Conservation (phyloP, 2,329 filamentous ascomycete genomes). For the Akanthomyces dipterigenus region DNA sequence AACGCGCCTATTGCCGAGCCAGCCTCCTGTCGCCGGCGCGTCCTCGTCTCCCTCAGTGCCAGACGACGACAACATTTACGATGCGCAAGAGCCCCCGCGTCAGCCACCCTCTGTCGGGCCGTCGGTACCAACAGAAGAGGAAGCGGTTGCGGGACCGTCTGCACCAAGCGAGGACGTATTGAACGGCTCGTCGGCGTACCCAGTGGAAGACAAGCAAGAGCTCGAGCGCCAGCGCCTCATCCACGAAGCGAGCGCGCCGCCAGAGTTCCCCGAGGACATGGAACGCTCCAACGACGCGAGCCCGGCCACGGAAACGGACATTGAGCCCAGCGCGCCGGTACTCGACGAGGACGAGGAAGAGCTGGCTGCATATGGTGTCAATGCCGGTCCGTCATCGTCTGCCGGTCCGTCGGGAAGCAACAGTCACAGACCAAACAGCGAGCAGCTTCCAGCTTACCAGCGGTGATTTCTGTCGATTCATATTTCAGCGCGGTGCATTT, state of each 20-base stretch:
- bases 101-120: constrained; percentile 12
- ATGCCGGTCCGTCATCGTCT: constrained; percentile 18
- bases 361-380: constrained; percentile 28
- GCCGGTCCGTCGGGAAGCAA: background rate
- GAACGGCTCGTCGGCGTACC: constrained; percentile 17
- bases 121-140: constrained; percentile 14
- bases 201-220: constrained; percentile 71
- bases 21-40: constrained; percentile 45
- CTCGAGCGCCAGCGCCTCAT: constrained; percentile 61
- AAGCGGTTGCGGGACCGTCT: constrained; percentile 29
- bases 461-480: constrained; percentile 21
- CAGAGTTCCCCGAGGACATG: constrained; percentile 48
- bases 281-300: constrained; percentile 28
- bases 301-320: constrained; percentile 16
- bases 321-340: constrained; percentile 50
- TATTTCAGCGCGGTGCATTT: background rate
- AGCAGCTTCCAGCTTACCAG: constrained; percentile 35
- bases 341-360: constrained; percentile 51
- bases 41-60: constrained; percentile 20
- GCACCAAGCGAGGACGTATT: constrained; percentile 43
- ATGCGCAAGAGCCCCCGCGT: constrained; percentile 34
- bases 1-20: constrained; percentile 71
- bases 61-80: constrained; percentile 46
- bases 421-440: constrained; percentile 15
- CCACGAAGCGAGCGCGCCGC: constrained; percentile 57